Evolutionary conservation across 2,329 filamentous ascomycete species (phyloP).

Genomic region (Epichloe hybrida): DNA sequence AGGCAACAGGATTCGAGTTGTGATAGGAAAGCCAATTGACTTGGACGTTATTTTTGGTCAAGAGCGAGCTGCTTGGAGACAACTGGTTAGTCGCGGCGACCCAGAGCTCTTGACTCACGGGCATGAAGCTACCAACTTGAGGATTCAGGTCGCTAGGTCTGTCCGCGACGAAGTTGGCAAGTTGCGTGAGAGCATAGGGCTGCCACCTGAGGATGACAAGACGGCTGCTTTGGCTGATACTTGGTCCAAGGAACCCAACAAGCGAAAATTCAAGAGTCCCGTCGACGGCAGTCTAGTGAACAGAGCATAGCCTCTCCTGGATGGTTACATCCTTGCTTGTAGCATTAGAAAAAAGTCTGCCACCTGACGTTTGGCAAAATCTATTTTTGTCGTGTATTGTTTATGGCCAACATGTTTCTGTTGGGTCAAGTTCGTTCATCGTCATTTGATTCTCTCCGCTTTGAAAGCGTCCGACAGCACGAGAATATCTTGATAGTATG

Average conservation of each 20-base stretch:
- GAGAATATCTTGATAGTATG: background rate
- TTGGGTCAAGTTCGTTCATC: background rate
- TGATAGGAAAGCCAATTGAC: conserved; percentile 69
- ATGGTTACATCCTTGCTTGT: background rate
- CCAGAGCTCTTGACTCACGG: conserved; percentile 28
- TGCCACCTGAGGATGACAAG: conserved; percentile 64
- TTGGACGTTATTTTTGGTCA: conserved; percentile 64
- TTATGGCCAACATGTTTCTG: background rate
- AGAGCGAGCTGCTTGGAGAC: conserved; percentile 59
- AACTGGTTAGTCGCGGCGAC: conserved; percentile 41
- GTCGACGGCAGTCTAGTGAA: conserved; percentile 40
- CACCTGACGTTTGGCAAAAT: background rate
- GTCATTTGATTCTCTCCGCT: background rate
- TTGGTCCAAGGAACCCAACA: conserved; percentile 46
- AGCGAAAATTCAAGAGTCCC: conserved; percentile 36
- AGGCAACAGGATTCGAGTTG: conserved; percentile 56
- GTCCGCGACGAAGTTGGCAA: conserved; percentile 72
- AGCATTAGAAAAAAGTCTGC: background rate
- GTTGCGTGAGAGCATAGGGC: conserved; percentile 56
- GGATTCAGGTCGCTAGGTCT: conserved; percentile 66
- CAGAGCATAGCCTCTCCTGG: conserved; percentile 10
- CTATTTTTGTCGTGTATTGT: background rate
- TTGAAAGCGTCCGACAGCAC: background rate
- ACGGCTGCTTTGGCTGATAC: conserved; percentile 67
- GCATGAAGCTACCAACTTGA: conserved; percentile 51